These are phyloP conservation scores for Zasmidium cellare DNA, from an alignment of 2,329 filamentous ascomycete genomes.

Conservation along the genomic window DNA sequence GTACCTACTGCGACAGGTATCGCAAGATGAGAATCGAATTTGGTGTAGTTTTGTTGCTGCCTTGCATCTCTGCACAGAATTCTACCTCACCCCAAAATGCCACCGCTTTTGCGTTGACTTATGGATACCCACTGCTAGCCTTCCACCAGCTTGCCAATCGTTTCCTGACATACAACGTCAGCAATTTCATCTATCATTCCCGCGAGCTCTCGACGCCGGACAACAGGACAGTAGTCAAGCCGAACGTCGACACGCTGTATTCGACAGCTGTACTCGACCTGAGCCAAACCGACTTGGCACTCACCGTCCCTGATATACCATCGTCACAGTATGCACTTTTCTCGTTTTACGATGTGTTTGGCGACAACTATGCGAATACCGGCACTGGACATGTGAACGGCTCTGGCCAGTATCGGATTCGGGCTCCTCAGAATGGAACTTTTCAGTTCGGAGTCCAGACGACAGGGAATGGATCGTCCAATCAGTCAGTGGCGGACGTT, in stretches of 20 bases:
- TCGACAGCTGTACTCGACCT: conserved; percentile 22
- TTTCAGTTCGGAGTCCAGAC: background rate
- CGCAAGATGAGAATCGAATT: background rate
- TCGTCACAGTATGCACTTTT: conserved; percentile 24
- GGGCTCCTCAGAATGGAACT: conserved; percentile 1
- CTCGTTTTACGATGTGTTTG: conserved; percentile 21
- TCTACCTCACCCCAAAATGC: conserved; percentile 14
- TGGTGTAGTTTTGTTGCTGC: background rate
- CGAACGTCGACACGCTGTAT: conserved; percentile 29
- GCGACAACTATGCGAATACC: conserved; percentile 21
- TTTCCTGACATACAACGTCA: conserved; percentile 7
- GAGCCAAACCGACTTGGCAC: conserved; percentile 17
- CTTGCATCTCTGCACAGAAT: background rate
- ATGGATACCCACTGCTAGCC: conserved; percentile 25
- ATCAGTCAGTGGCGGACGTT: conserved; percentile 12
- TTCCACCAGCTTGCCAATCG: conserved; percentile 14
- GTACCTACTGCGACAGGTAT: background rate
- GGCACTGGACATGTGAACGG: conserved; percentile 11
- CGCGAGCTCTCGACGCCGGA: conserved; percentile 12
- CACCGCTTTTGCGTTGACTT: conserved; percentile 21
- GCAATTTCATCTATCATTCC: conserved; percentile 16
- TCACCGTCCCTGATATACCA: conserved; percentile 19
- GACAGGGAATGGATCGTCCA: background rate
- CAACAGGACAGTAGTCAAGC: conserved; percentile 20
- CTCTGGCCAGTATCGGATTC: conserved; percentile 13